Evolutionary conservation across 2,329 filamentous ascomycete genomes (phyloP).

Genomic region (Colletotrichum cereale): DNA sequence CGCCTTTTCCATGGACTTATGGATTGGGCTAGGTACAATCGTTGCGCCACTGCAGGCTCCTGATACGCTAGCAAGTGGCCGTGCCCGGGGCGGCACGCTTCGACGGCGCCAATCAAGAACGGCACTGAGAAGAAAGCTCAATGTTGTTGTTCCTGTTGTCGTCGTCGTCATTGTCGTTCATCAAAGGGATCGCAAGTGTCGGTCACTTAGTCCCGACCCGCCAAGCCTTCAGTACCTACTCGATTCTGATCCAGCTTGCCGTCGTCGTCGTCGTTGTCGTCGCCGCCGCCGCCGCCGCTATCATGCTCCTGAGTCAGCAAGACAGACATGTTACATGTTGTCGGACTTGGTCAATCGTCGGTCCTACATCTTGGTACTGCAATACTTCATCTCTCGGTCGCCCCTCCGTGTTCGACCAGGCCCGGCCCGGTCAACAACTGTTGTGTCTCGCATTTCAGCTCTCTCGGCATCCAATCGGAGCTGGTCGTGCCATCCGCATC

Average conservation of each 20-base stretch:
- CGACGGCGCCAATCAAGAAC: conserved; percentile 22
- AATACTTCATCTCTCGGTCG: background rate
- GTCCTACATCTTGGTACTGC: background rate
- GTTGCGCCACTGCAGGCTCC: background rate
- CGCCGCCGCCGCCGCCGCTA: too few species aligned
- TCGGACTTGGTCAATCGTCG: background rate
- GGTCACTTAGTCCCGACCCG: background rate
- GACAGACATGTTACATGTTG: too few species aligned
- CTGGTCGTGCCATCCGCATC: background rate
- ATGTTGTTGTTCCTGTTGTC: background rate
- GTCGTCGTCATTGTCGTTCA: background rate
- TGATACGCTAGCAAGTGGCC: background rate
- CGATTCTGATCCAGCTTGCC: background rate
- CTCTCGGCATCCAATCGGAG: background rate
- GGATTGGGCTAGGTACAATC: background rate
- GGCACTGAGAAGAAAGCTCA: background rate
- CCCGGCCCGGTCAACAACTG: background rate
- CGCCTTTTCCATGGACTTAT: background rate
- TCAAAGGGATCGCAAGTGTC: conserved; percentile 20
- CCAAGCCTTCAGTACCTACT: conserved; percentile 13
- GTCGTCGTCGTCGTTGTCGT: too few species aligned
- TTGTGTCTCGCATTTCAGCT: conserved; percentile 1
- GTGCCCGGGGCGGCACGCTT: conserved; percentile 1
- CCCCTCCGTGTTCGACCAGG: background rate
- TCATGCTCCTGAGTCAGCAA: background rate